Percentiles rank a stretch among this genome's conserved stretches.
Evolutionary conservation across 2,329 filamentous ascomycete genomes (phyloP).

Genomic region (Dryadomyces sulphureus): DNA sequence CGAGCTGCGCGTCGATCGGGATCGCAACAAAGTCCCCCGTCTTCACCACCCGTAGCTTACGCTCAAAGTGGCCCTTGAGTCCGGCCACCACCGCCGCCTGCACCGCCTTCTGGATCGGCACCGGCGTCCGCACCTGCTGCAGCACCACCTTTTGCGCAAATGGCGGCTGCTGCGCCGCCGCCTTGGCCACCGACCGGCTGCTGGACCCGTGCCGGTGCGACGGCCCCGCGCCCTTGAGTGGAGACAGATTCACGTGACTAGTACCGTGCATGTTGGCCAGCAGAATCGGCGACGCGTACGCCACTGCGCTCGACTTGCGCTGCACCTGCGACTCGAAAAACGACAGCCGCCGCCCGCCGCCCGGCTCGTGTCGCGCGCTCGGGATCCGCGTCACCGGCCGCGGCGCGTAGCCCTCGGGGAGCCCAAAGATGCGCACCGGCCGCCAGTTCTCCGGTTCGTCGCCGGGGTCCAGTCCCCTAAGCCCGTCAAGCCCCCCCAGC

Average conservation of each 20-base stretch:
- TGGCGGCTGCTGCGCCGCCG: slow-evolving; percentile 38
- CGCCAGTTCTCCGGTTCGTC: slow-evolving; percentile 55
- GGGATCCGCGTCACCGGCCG: slow-evolving; percentile 46
- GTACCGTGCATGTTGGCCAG: slow-evolving; percentile 73
- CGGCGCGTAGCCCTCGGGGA: slow-evolving; percentile 60
- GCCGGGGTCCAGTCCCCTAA: slow-evolving; percentile 43
- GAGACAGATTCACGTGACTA: slow-evolving; percentile 63
- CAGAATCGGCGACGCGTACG: slow-evolving; percentile 73
- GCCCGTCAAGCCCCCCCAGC: slow-evolving; percentile 24
- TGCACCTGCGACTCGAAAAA: slow-evolving; percentile 57
- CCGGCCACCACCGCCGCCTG: slow-evolving; percentile 78
- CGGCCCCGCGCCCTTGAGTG: slow-evolving; percentile 25
- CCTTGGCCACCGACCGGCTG: slow-evolving; percentile 36
- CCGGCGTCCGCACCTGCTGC: slow-evolving; percentile 74
- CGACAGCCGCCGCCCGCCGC: slow-evolving; percentile 36
- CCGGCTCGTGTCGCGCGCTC: slow-evolving; percentile 34
- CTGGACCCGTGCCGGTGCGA: slow-evolving; percentile 23
- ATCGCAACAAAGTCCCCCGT: slow-evolving; percentile 81
- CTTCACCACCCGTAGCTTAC: slow-evolving; percentile 67
- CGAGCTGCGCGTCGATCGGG: slow-evolving; percentile 73
- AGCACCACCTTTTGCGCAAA: slow-evolving; percentile 67
- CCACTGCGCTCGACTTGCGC: slow-evolving; percentile 40
- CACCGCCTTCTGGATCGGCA: slow-evolving; percentile 71
- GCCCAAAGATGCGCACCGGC: slow-evolving; percentile 73
- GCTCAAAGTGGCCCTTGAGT: slow-evolving; percentile 78